These are phyloP conservation scores for Aspergillus unguis DNA, from an alignment of 2,329 filamentous ascomycete genomes.

Conservation along the genomic window DNA sequence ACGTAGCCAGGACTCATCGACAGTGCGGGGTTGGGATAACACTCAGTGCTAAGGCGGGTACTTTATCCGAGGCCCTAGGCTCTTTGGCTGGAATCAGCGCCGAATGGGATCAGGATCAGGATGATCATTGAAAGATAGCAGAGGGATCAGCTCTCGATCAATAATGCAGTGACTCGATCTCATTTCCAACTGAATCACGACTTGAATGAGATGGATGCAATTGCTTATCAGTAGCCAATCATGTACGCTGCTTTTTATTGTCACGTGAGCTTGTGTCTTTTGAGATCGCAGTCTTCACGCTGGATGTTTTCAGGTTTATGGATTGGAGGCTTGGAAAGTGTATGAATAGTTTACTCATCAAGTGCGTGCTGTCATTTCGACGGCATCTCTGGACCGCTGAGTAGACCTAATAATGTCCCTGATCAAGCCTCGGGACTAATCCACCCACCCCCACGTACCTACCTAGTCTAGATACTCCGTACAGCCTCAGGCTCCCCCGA, in stretches of 20 bases:
- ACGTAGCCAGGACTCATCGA: not conserved
- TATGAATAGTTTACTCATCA: too few species aligned
- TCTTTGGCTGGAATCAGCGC: not conserved
- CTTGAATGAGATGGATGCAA: not conserved
- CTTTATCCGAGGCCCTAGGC: not conserved
- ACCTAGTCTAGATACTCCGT: slow-evolving; percentile 3
- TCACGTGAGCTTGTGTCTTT: slow-evolving; percentile 3
- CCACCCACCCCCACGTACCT: slow-evolving; percentile 9
- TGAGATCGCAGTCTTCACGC: too few species aligned
- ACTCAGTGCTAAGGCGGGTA: not conserved
- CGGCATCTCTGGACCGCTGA: too few species aligned
- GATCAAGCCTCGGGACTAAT: not conserved
- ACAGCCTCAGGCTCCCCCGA: slow-evolving; percentile 6
- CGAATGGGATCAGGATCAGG: too few species aligned
- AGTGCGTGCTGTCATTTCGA: too few species aligned
- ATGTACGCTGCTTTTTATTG: not conserved
- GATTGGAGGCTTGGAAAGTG: too few species aligned
- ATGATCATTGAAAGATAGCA: too few species aligned
- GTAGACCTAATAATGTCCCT: too few species aligned
- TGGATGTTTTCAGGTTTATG: too few species aligned
- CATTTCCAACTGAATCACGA: not conserved
- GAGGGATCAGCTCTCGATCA: too few species aligned
- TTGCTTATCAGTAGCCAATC: slow-evolving; percentile 7
- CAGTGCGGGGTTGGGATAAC: not conserved
- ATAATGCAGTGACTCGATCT: slow-evolving; percentile 1